Evolutionary conservation across 2,329 filamentous ascomycete genomes (phyloP), one percentile per base, ranked within the genome.

Genomic region (Phoma sp.): DNA sequence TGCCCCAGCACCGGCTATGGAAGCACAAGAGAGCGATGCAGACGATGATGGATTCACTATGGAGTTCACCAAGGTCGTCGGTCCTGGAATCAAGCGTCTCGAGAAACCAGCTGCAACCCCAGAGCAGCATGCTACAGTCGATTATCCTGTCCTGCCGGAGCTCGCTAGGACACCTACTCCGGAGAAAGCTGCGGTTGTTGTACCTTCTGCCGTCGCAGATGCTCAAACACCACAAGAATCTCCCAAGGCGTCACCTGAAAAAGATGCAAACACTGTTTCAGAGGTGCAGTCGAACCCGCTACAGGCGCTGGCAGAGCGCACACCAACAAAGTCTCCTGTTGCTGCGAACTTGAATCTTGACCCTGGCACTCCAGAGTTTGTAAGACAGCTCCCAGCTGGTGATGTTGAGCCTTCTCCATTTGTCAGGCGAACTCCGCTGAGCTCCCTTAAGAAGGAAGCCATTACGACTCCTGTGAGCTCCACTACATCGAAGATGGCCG

Each of bases 51-150:
- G 78, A 71, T 76, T 82, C 21, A 80, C 79, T n/a, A 82, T 82
- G 80, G 80, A 82, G 46, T 74, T 82, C 26, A 82, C 80, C 1
- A 76, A 76, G n/a, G 77, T 78, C 7, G 66, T 82, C 37, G 80
- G 78, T 5, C 66, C 68, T 7, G 77, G 76, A 29, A 80, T 81
- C 49, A 74, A 67, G 53, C 62, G 60, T 28, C 21, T 58, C 18
- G 60, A 45, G 5, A 55, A 56, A n/a, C 42, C 40, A 37, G 33
- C 54, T 21, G 33, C 60, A 29, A 66, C 63, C 15, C 62, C 67
- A 2, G 65, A 65, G 26, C 62, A 64, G 25, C 42, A 60, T n/a
- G 39, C 37, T 15, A 45, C 52, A 17, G 59, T 56, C 14, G 42
- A 34, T 4, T 49, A 53, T 9, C 55, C 60, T 4, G n/a, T 33